Conservation (phyloP, 129 eudicot species). For the Escallonia herrerae region DNA sequence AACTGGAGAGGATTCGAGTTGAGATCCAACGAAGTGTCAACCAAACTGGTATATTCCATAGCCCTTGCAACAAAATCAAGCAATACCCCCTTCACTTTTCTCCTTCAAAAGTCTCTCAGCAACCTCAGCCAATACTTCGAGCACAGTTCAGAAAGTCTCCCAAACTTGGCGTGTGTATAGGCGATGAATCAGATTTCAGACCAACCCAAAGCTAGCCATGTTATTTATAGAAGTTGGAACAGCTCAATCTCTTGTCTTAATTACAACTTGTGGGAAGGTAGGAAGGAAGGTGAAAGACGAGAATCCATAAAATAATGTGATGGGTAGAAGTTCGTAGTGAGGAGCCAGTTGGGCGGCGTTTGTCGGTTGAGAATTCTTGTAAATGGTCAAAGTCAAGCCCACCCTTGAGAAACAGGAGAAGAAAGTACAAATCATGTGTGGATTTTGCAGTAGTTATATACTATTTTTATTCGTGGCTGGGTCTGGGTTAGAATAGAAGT, state of each 20-base stretch:
- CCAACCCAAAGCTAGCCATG: no score
- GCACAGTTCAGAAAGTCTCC: background rate
- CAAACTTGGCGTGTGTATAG: background rate
- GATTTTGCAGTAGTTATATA: background rate
- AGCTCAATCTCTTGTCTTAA: no score
- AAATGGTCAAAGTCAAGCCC: constrained; percentile 76
- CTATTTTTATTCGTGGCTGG: no score
- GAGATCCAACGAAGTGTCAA: constrained; percentile 84
- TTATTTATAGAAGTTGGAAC: no score
- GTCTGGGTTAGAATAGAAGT: background rate
- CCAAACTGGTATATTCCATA: constrained; percentile 78
- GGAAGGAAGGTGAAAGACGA: constrained; percentile 44
- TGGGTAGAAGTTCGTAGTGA: background rate
- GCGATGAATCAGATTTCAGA: no score
- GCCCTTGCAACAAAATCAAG: background rate
- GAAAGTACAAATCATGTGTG: background rate
- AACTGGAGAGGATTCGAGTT: constrained; percentile 48
- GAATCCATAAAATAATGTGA: constrained; percentile 11
- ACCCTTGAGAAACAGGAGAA: constrained; percentile 21
- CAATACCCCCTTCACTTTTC: no score
- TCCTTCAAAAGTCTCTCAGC: constrained; percentile 15
- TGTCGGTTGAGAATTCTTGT: constrained; percentile 36
- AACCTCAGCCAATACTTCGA: background rate
- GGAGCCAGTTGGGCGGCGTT: background rate
- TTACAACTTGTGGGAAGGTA: constrained; percentile 15